Evolutionary conservation across 2,329 filamentous ascomycete genomes (phyloP).

Genomic region (Paracorniculantispora psalliotae): DNA sequence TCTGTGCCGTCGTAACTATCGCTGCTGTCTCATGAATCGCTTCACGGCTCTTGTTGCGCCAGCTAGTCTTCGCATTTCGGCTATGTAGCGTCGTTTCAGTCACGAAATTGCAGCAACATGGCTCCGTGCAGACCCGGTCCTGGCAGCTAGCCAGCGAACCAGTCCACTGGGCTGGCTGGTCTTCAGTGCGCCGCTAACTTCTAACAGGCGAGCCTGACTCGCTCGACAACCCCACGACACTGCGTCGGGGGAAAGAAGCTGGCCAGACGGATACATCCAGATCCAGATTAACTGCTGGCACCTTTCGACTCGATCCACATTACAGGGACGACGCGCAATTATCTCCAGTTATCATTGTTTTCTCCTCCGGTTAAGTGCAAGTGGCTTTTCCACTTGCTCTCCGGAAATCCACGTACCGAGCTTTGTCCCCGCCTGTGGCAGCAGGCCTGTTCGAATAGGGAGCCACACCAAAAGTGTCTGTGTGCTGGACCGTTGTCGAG

Average conservation of each 20-base stretch:
- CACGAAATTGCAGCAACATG: slow-evolving; percentile 1
- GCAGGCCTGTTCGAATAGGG: background rate
- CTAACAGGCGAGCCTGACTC: background rate
- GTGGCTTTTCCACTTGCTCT: background rate
- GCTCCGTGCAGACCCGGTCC: background rate
- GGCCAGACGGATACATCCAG: too few species aligned
- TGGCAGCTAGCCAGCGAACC: too few species aligned
- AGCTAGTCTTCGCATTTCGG: background rate
- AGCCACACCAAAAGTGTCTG: slow-evolving; percentile 1
- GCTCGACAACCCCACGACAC: background rate
- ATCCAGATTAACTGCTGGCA: background rate
- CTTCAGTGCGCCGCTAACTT: background rate
- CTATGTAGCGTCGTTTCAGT: background rate
- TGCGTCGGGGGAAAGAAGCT: background rate
- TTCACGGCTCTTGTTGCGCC: background rate
- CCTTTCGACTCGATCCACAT: background rate
- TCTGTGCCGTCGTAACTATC: background rate
- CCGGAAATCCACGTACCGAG: background rate
- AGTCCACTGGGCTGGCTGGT: too few species aligned
- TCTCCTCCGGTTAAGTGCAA: background rate
- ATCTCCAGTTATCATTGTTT: slow-evolving; percentile 9
- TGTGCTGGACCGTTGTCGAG: background rate
- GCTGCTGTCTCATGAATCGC: background rate
- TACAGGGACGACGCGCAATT: background rate
- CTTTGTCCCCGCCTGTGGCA: background rate